Base-by-base conservation (phyloP, 2,329 filamentous ascomycete species). In the Phyllosticta citriasiana region DNA sequence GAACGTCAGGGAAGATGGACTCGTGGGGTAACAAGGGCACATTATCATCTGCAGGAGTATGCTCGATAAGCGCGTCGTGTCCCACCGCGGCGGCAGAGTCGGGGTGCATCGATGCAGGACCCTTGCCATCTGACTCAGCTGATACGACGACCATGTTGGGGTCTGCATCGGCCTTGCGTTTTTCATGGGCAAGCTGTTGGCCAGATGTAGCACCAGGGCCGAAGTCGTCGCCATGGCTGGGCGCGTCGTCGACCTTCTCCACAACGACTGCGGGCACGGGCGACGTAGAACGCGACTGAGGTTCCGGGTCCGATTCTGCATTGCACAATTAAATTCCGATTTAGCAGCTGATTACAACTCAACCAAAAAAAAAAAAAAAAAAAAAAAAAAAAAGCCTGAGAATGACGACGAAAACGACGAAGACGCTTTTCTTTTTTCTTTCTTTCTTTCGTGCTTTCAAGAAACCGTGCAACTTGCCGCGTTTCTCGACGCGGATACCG, bases 181-280 rank as follows among this genome's bases (percentile, higher is more conserved):
- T 64, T 27, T 72, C 67, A 62, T 72, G 69, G 1, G 73, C 71
- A 51, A 71, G 63, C 56, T 71, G 72, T 60, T 76, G 71, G 33
- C 64, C 66, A 56, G 61, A 60, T 4, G 71, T 74, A 25, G 72
- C 71, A 54, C 68, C 60, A 6, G 66, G 54, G 6, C 71, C 72
- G 63, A 74, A 71, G 63, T 75, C 71, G 53, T 76, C 73, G 12
- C 70, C 72, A 67, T 71, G 65, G 10, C 65, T 66, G 22, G 71
- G 72, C 55, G 67, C 63, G 5, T 68, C 64, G 55, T 75, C 73
- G 1, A 67, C 68, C 62, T 74, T 72, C 62, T 76, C 73, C 19
- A 75, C 66, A 14, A 73, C 64, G 12, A 74, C 54, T 9, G 64
- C 61, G 7, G 73, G 72, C 5, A 68, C 57, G 16, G 64, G 57